These are phyloP conservation scores for Capsicum baccatum DNA, from an alignment of 257 asterid genomes.

Conservation along the genomic window DNA sequence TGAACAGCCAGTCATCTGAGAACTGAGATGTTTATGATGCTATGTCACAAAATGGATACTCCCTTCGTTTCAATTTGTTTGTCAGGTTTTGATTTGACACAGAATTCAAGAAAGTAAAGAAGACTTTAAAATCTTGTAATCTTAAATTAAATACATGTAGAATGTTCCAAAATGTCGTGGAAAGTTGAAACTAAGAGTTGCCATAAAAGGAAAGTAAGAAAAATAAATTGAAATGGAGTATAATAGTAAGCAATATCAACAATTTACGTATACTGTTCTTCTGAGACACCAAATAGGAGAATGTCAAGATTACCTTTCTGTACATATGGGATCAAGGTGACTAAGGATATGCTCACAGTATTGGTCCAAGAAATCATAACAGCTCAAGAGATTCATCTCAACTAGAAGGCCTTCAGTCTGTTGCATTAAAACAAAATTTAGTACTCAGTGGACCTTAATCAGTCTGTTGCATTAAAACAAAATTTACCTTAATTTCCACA, in stretches of 20 bases:
- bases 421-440: not conserved
- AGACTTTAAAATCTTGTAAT: no score
- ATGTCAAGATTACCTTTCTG: constrained; percentile 51
- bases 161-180: no score
- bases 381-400: constrained; percentile 61
- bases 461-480: constrained; percentile 45
- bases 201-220: no score
- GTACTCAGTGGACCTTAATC: constrained; percentile 27
- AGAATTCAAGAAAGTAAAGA: no score
- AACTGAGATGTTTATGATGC: not conserved
- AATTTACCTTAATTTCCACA: not conserved
- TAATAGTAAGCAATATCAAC: not conserved
- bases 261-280: not conserved
- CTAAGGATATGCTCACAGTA: constrained; percentile 49
- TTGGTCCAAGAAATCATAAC: constrained; percentile 68
- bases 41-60: not conserved
- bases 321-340: constrained; percentile 62
- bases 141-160: no score
- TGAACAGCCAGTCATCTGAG: not conserved
- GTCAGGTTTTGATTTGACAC: no score
- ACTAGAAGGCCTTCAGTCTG: constrained; percentile 74
- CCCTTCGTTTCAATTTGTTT: no score
- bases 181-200: no score
- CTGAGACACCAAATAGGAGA: not conserved
- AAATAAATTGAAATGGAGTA: not conserved